Conservation (phyloP, 768 basidiomycete species). For the Naganishia onofrii region DNA sequence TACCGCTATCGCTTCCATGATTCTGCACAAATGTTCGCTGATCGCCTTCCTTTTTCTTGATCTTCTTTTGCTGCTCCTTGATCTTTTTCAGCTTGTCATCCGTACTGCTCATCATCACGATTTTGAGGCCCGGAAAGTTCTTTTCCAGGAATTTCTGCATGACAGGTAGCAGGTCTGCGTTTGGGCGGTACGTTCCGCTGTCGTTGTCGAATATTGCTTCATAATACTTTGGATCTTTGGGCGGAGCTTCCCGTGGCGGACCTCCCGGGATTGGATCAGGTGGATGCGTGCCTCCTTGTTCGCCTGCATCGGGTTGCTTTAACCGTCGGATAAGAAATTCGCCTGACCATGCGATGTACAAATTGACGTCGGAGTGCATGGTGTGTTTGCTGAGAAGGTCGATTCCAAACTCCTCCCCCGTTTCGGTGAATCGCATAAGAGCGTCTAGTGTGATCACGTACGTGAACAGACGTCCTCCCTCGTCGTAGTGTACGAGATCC, state of each 20-base stretch:
- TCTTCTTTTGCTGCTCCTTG: conserved; percentile 50
- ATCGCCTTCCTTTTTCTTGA: conserved; percentile 49
- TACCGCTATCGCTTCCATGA: conserved; percentile 28
- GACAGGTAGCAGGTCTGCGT: conserved; percentile 62
- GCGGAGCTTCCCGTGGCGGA: conserved; percentile 38
- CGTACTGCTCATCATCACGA: conserved; percentile 60
- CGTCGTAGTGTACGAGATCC: conserved; percentile 55
- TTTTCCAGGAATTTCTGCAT: conserved; percentile 65
- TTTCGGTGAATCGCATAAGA: conserved; percentile 77
- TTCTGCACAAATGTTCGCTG: conserved; percentile 41
- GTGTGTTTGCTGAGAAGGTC: conserved; percentile 85
- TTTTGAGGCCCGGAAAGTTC: conserved; percentile 67
- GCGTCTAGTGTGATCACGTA: conserved; percentile 76
- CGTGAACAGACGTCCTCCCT: conserved; percentile 64
- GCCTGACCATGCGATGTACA: conserved; percentile 58
- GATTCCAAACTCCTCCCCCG: conserved; percentile 80
- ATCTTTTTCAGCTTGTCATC: conserved; percentile 54
- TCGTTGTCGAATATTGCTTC: conserved; percentile 79
- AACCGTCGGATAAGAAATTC: conserved; percentile 60
- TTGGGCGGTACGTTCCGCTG: conserved; percentile 75
- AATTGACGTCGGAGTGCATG: conserved; percentile 65
- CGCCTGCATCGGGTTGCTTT: conserved; percentile 59
- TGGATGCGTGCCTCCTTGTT: conserved; percentile 54
- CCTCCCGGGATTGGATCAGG: conserved; percentile 37
- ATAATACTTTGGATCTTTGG: conserved; percentile 59